Evolutionary conservation across 345 rosid genomes (phyloP).

Genomic region (Brassica incana): DNA sequence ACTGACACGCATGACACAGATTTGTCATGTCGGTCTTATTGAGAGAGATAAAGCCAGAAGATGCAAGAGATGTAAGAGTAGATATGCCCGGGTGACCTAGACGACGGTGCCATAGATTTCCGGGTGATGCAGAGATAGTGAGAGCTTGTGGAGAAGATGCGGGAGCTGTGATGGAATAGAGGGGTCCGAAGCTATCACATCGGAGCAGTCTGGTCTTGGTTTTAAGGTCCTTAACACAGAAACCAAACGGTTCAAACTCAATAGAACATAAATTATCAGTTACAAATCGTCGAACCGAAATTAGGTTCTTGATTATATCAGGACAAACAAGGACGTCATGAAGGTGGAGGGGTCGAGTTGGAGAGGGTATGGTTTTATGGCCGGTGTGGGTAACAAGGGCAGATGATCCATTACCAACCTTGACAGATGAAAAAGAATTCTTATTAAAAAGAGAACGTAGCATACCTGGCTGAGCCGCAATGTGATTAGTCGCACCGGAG

Average conservation of each 20-base stretch:
- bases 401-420: background rate
- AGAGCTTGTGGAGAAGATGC: background rate
- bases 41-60: background rate
- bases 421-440: background rate
- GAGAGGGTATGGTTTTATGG: background rate
- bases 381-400: background rate
- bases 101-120: background rate
- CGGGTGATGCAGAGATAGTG: background rate
- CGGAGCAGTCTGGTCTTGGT: background rate
- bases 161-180: background rate
- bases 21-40: background rate
- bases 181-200: background rate
- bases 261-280: background rate
- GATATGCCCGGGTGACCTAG: background rate
- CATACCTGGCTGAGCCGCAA: background rate
- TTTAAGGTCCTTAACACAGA: background rate
- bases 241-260: background rate
- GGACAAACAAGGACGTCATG: background rate
- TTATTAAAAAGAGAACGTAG: background rate
- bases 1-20: background rate
- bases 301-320: background rate
- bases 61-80: no score
- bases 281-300: background rate
- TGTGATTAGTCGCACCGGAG: background rate
- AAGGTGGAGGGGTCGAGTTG: background rate